Evolutionary conservation across 2,329 filamentous ascomycete species (phyloP).

Genomic region (Cryoendolithus antarcticus): DNA sequence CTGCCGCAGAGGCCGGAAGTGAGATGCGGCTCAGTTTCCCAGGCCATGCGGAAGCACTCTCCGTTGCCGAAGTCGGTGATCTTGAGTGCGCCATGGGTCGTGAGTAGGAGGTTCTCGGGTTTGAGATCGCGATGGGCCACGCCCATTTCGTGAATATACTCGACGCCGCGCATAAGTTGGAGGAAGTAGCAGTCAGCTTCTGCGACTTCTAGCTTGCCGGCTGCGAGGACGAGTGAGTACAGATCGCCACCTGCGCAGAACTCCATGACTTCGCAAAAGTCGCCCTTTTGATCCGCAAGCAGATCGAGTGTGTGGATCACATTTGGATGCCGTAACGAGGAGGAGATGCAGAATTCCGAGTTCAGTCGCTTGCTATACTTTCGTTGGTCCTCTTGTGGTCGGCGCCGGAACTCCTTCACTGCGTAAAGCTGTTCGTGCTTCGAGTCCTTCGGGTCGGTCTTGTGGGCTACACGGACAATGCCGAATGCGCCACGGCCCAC

Average conservation of each 20-base stretch:
- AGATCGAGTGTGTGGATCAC: slow-evolving; percentile 96
- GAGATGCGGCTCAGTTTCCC: slow-evolving; percentile 98
- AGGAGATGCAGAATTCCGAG: slow-evolving; percentile 97
- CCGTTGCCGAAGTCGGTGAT: slow-evolving; percentile 99
- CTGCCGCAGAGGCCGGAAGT: slow-evolving; percentile 93
- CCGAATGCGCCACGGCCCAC: slow-evolving; percentile 94
- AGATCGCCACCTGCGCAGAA: slow-evolving; percentile 94
- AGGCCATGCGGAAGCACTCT: slow-evolving; percentile 98
- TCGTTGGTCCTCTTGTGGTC: slow-evolving; percentile 88
- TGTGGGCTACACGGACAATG: slow-evolving; percentile 95
- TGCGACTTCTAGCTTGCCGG: slow-evolving; percentile 77
- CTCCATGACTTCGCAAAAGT: slow-evolving; percentile 99
- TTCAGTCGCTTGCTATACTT: slow-evolving; percentile 97
- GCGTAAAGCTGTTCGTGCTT: slow-evolving; percentile 82
- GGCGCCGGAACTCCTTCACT: slow-evolving; percentile 93
- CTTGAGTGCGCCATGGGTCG: slow-evolving; percentile 82
- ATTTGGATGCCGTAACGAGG: slow-evolving; percentile 89
- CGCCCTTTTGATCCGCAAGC: slow-evolving; percentile 88
- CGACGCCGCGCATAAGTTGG: slow-evolving; percentile 96
- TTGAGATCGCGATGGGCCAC: slow-evolving; percentile 95
- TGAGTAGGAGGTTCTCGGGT: slow-evolving; percentile 89
- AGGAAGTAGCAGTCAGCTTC: slow-evolving; percentile 99
- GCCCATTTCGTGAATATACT: slow-evolving; percentile 99
- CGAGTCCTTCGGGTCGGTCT: slow-evolving; percentile 67
- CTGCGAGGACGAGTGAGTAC: slow-evolving; percentile 83